Conservation (phyloP, 2,329 filamentous ascomycete species). For the Monascus ruber region DNA sequence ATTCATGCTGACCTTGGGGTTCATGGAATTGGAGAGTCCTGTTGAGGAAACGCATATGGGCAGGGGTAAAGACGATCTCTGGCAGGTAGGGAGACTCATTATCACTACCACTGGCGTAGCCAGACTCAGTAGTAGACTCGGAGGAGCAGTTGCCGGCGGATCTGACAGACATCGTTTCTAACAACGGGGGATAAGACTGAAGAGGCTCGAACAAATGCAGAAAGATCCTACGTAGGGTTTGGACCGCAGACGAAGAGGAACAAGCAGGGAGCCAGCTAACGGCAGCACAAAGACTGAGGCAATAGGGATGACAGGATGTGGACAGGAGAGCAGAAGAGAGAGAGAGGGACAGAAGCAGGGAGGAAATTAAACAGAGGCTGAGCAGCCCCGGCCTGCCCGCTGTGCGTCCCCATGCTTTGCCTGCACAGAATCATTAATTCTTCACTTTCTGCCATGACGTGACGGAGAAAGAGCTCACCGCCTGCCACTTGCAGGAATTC, state of each 20-base stretch:
- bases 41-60: conserved; percentile 86
- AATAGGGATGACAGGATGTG: background rate
- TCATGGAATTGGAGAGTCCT: conserved; percentile 75
- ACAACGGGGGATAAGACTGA: conserved; percentile 2
- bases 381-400: conserved; percentile 7
- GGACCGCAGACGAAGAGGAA: conserved; percentile 1
- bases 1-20: conserved; percentile 49
- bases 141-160: conserved; percentile 25
- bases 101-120: conserved; percentile 54
- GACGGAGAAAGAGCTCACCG: conserved; percentile 21
- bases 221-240: conserved; percentile 1
- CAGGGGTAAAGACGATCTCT: conserved; percentile 71
- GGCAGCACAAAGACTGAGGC: background rate
- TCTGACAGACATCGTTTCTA: conserved; percentile 27
- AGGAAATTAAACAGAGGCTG: conserved; percentile 16
- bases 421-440: background rate
- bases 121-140: conserved; percentile 69
- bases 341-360: conserved; percentile 16
- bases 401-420: conserved; percentile 14
- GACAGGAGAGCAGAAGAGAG: conserved; percentile 8
- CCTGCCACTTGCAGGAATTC: conserved; percentile 12
- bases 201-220: background rate
- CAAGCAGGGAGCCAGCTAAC: background rate
- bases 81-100: conserved; percentile 44
- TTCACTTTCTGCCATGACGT: conserved; percentile 1